Evolutionary conservation across 495 filamentous ascomycete species (phyloP).

Genomic region (Umbilicaria muhlenbergii): DNA sequence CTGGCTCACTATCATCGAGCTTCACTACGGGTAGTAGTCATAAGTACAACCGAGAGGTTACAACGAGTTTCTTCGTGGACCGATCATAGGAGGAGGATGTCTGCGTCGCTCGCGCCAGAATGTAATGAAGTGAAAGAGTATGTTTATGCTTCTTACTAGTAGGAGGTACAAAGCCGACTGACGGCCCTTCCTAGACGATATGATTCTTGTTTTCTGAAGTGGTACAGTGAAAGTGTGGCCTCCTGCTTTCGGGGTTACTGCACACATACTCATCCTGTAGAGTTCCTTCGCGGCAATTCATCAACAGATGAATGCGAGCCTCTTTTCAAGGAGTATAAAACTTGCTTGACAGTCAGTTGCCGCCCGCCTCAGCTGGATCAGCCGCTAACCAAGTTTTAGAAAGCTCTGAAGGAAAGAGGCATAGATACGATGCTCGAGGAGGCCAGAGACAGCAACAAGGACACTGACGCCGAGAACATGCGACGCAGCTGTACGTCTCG

Average conservation of each 20-base stretch:
- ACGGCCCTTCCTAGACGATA: slow-evolving; percentile 44
- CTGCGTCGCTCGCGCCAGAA: slow-evolving; percentile 46
- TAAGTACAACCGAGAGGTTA: too few species aligned
- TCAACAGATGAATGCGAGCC: slow-evolving; percentile 68
- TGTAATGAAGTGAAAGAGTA: slow-evolving; percentile 87
- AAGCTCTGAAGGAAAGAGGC: slow-evolving; percentile 65
- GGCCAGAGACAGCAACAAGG: slow-evolving; percentile 63
- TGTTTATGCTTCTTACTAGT: slow-evolving; percentile 9
- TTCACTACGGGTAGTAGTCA: too few species aligned
- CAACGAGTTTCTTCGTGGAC: too few species aligned
- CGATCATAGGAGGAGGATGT: slow-evolving; percentile 21
- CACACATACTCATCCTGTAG: slow-evolving; percentile 25
- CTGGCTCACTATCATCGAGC: too few species aligned
- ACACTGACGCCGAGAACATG: slow-evolving; percentile 61
- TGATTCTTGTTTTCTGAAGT: slow-evolving; percentile 85
- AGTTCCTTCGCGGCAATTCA: slow-evolving; percentile 70
- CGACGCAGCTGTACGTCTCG: slow-evolving; percentile 28
- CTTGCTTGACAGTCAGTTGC: slow-evolving; percentile 57
- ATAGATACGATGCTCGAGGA: slow-evolving; percentile 81
- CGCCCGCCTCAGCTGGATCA: neutral
- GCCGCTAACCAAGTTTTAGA: slow-evolving; percentile 27
- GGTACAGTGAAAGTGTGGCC: slow-evolving; percentile 83
- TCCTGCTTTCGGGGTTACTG: neutral
- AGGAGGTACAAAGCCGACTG: slow-evolving; percentile 3
- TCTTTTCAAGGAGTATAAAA: slow-evolving; percentile 74